These are phyloP conservation scores for Neohortaea acidophila DNA, from an alignment of 495 filamentous ascomycete genomes.

Conservation along the genomic window DNA sequence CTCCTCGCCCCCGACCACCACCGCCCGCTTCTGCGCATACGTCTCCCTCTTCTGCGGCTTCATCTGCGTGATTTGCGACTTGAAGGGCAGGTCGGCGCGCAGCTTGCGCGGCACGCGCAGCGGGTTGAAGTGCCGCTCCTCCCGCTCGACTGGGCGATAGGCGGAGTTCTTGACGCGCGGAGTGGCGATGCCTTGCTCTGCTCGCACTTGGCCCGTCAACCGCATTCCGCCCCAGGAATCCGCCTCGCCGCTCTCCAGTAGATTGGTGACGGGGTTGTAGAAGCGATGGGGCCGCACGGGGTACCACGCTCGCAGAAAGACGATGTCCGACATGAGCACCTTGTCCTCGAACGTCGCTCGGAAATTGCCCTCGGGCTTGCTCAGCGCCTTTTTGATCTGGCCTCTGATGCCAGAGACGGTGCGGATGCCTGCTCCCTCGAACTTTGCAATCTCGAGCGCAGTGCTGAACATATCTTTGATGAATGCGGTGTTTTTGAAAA, in stretches of 20 bases:
- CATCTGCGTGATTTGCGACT: constrained; percentile 75
- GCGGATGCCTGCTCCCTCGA: constrained; percentile 86
- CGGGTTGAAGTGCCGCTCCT: constrained; percentile 79
- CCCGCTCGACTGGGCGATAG: constrained; percentile 71
- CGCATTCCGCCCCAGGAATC: constrained; percentile 76
- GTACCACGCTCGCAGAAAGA: constrained; percentile 93
- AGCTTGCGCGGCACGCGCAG: constrained; percentile 75
- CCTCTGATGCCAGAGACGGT: constrained; percentile 91
- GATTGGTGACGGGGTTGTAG: constrained; percentile 92
- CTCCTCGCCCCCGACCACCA: constrained; percentile 72
- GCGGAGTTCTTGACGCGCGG: constrained; percentile 63
- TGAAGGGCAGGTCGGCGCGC: constrained; percentile 76
- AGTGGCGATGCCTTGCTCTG: constrained; percentile 55
- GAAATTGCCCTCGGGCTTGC: constrained; percentile 87
- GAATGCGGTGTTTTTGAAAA: constrained; percentile 98
- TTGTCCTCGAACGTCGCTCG: constrained; percentile 97
- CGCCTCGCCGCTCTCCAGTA: constrained; percentile 37
- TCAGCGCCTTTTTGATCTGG: constrained; percentile 85
- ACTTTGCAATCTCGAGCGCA: constrained; percentile 87
- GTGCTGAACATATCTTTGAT: constrained; percentile 97
- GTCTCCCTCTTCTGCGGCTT: constrained; percentile 65
- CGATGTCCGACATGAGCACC: constrained; percentile 87
- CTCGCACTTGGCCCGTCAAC: constrained; percentile 82
- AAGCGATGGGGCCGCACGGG: constrained; percentile 85
- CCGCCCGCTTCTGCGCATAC: constrained; percentile 86